A percentile compares a stretch with the other conserved stretches of the same genome.
Conservation (phyloP, 2,329 filamentous ascomycete species). For the Fusarium poae region DNA sequence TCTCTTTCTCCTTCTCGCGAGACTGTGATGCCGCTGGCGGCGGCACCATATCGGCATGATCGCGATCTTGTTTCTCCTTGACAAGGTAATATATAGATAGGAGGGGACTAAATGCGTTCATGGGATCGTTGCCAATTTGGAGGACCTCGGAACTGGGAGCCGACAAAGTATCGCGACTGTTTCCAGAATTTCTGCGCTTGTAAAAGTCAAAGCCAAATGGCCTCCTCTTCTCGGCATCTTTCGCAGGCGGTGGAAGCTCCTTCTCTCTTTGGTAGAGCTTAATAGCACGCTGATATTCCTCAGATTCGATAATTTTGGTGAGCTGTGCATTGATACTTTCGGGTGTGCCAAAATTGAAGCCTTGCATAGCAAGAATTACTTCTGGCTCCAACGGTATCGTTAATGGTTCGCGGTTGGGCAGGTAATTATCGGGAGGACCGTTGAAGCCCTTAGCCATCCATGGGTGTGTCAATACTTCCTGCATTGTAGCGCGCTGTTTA, state of each 20-base stretch:
- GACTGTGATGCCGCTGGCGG: conserved; percentile 63
- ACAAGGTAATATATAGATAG: conserved; percentile 96
- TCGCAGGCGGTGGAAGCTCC: conserved; percentile 68
- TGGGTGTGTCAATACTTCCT: conserved; percentile 93
- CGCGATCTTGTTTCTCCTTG: conserved; percentile 91
- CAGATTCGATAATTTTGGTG: conserved; percentile 87
- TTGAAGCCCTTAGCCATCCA: conserved; percentile 97
- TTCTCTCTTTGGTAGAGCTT: conserved; percentile 76
- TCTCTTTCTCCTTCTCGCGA: conserved; percentile 53
- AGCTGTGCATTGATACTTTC: conserved; percentile 87
- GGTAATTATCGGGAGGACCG: conserved; percentile 87
- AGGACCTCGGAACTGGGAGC: conserved; percentile 89
- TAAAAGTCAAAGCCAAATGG: conserved; percentile 96
- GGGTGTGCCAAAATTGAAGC: conserved; percentile 93
- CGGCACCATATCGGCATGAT: conserved; percentile 61
- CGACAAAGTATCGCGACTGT: conserved; percentile 86
- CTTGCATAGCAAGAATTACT: conserved; percentile 93
- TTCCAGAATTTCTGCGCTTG: conserved; percentile 89
- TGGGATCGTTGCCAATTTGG: conserved; percentile 83
- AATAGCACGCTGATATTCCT: conserved; percentile 92
- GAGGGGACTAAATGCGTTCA: conserved; percentile 93
- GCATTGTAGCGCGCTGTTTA: conserved; percentile 83
- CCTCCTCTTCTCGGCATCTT: conserved; percentile 83
- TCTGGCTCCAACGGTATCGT: conserved; percentile 84
- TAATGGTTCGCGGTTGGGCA: conserved; percentile 87